Base-by-base conservation (phyloP, 108 stramenopile genomes). In the Skeletonema tropicum region DNA sequence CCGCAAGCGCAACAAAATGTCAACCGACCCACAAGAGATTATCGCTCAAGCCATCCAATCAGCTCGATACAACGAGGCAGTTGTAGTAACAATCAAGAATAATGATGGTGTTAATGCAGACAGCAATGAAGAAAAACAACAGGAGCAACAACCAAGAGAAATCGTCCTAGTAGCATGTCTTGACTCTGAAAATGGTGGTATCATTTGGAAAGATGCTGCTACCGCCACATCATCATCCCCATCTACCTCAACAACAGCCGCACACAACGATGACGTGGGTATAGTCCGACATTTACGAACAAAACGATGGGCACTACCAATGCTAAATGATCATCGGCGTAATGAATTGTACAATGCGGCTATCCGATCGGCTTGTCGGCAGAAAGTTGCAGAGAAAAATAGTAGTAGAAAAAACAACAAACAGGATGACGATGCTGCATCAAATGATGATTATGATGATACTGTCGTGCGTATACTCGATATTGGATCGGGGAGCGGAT, bases 251-350 rank as follows among this genome's bases (percentile, higher is more conserved):
- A 57, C 8, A 36, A 49, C 32, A 58, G 17, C 41, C 35, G 6
- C 19, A 33, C 13, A 32, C 2, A 10, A 59, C 13, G 77, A 74
- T 1, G 82, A 83, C n/a, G 12, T 41, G 8, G 82, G 76, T 29
- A 66, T 88, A 19, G 31, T 68, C 14, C 78, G 87, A 15, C 91
- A 92, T 61, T 71, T 95, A 19, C 70, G 85, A 19, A 92, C 94
- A 19, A 95, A 95, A 66, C 79, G 64, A 73, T 95, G 94, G 94
- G 78, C 87, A 13, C 82, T 95, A 32, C 94, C 94, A 60, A 95
- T 95, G 94, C 79, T 95, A 30, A 95, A 95, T 60, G 94, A 95
- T 79, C 57, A 65, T 38, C 39, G 68, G 10, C 84, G 94, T 3
- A 95, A 92, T 68, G 46, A 71, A 23, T 13, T 84, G 63, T 95